Evolutionary conservation across 2,329 filamentous ascomycete genomes (phyloP), one percentile per base, ranked within the genome.

Genomic region (Aquanectria penicillioides): DNA sequence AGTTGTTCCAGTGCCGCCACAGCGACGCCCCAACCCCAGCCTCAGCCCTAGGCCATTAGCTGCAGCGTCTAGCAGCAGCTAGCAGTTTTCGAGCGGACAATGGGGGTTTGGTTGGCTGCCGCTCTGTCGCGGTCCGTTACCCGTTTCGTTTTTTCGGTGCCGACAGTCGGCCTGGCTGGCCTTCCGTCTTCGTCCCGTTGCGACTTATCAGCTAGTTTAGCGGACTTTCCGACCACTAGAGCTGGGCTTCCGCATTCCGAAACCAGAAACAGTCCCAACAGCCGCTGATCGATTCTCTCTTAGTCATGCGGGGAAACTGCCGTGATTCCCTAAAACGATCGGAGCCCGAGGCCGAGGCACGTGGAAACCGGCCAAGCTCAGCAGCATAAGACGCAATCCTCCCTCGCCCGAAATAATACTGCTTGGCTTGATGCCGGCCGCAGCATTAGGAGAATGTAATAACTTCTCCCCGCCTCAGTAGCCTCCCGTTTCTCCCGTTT

Each of bases 221-320:
- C n/a, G n/a, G n/a, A n/a, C n/a, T n/a, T n/a, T n/a, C n/a, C n/a
- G n/a, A n/a, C n/a, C n/a, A n/a, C n/a, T n/a, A n/a, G n/a, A n/a
- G n/a, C n/a, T n/a, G n/a, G n/a, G 26, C 34, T 51, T 57, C 54
- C 54, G 47, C 46, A 29, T 51, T 46, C 54, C 54, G 20, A 40
- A 57, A 46, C 18, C 17, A 47, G 48, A 40, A 15, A 36, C 6
- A 12, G 12, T 23, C 20, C 38, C 31, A 44, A 29, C 29, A 36
- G 23, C 43, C 44, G 40, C 34, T 15, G 47, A 25, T 53, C 29
- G 25, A 4, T 3, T 36, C 31, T 10, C 18, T 25, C 36, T 58
- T 58, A 53, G 41, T 52, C 55, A 58, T 52, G 55, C 48, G 55
- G 55, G 55, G 55, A 52, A 58, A 38, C 34, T 51, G 26, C 48